Base-by-base conservation (phyloP, 2,329 filamentous ascomycete genomes). In the Xylaria digitata region DNA sequence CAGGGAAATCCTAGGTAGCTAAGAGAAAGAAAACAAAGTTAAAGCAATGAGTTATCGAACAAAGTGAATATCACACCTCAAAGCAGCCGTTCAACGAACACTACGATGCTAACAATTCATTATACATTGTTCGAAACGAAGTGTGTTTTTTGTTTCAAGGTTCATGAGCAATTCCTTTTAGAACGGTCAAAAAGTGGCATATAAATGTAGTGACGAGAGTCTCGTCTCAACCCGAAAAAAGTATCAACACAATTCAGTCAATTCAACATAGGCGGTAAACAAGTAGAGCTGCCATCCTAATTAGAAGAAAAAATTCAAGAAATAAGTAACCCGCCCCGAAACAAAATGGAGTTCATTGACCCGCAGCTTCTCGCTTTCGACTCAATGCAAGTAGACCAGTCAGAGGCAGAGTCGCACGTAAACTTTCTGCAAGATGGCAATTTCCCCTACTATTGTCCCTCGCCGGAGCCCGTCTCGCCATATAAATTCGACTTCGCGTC, bases 281-380 rank as follows among this genome's bases (percentile, higher is more conserved):
- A 46, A 52, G n/a, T 26, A 46, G 37, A 46, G n/a, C 52, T 23
- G 26, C 21, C 21, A 13, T 26, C 50, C 30, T 1, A 43, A 15
- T 40, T 15, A 26, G 26, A 11, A 26, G 26, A 11, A 45, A n/a
- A 49, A n/a, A 1, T 50, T 34, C 48, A 1, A 26, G 34, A 13
- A 9, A 42, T 32, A 34, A 26, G 40, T 53, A 42, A 15, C 1
- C n/a, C 23, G 21, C 26, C 15, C 23, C 13, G 19, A 48, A n/a
- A 65, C 26, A 26, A 42, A 9, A 61, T 62, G 63, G 30, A 66
- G 11, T 26, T 11, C n/a, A 52, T 66, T 13, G 53, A 63, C 42
- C 58, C 58, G 1, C 53, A 15, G n/a, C 42, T 66, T 17, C 8
- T 61, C 37, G 21, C 11, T 13, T 26, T 30, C 2, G 11, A 26